Conservation (phyloP, 441 rosid genomes). For the Dalechampia spathulata region DNA sequence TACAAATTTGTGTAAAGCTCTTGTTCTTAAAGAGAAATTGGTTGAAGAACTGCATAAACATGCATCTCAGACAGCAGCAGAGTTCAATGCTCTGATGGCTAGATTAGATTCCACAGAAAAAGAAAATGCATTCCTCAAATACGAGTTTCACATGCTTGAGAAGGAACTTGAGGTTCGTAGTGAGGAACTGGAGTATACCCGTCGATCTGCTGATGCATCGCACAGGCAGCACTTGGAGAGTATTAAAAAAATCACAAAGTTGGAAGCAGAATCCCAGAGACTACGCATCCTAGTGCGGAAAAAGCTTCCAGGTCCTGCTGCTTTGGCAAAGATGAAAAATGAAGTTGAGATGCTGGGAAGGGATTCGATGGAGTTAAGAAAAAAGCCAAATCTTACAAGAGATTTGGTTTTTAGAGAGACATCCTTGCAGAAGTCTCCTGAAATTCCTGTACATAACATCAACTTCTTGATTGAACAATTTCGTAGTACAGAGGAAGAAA, state of each 20-base stretch:
- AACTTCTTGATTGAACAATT: constrained; percentile 51
- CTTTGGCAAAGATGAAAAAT: constrained; percentile 66
- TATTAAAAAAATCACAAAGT: constrained; percentile 63
- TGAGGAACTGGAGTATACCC: constrained; percentile 85
- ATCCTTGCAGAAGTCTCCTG: constrained; percentile 21
- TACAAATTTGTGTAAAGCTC: constrained; percentile 54
- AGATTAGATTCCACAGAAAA: constrained; percentile 71
- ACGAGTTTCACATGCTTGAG: constrained; percentile 66
- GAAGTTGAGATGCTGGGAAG: constrained; percentile 71
- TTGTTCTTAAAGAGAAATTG: constrained; percentile 63
- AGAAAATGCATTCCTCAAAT: constrained; percentile 69
- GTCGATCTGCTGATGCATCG: constrained; percentile 70
- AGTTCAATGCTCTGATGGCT: constrained; percentile 61
- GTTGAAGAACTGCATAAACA: constrained; percentile 57
- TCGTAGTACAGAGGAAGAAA: constrained; percentile 82
- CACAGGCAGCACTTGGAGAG: constrained; percentile 81
- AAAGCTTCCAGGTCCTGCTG: constrained; percentile 84
- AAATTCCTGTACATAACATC: constrained; percentile 30
- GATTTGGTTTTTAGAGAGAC: constrained; percentile 44
- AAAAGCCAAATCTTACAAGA: constrained; percentile 44
- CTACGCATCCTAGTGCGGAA: constrained; percentile 67
- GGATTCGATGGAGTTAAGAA: constrained; percentile 41
- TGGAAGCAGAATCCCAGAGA: constrained; percentile 94
- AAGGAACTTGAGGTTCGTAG: constrained; percentile 84
- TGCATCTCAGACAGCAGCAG: constrained; percentile 58